A percentile compares a stretch with the other conserved stretches of the same genome.
Evolutionary conservation across 2,329 filamentous ascomycete species (phyloP).

Genomic region (Tolypocladium pustulatum): DNA sequence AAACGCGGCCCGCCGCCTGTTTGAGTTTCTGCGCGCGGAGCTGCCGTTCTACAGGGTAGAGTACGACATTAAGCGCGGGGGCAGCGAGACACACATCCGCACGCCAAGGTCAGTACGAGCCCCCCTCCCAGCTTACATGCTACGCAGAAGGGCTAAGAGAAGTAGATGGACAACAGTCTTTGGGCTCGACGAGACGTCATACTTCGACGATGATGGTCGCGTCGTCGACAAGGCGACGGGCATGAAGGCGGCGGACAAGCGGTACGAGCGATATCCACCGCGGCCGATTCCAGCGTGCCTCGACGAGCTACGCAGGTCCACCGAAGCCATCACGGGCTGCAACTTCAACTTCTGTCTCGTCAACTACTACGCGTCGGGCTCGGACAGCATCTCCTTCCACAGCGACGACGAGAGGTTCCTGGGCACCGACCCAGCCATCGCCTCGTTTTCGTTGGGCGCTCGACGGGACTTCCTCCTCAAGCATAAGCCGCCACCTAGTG

Average conservation of each 20-base stretch:
- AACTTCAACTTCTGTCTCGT: slow-evolving; percentile 71
- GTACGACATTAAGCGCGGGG: slow-evolving; percentile 60
- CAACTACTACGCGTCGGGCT: slow-evolving; percentile 71
- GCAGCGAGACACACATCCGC: slow-evolving; percentile 48
- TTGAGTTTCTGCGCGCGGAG: slow-evolving; percentile 59
- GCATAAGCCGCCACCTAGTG: slow-evolving; percentile 49
- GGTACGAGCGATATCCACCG: slow-evolving; percentile 44
- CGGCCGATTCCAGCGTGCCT: slow-evolving; percentile 64
- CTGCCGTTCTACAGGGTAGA: slow-evolving; percentile 68
- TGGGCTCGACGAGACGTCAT: slow-evolving; percentile 50
- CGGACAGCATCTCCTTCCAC: slow-evolving; percentile 70
- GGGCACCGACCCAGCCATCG: slow-evolving; percentile 58
- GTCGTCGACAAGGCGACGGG: slow-evolving; percentile 33
- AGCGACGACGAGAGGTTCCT: slow-evolving; percentile 74
- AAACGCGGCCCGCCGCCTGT: slow-evolving; percentile 46
- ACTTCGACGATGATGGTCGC: slow-evolving; percentile 36
- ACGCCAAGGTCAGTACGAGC: slow-evolving; percentile 31
- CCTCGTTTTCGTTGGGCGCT: slow-evolving; percentile 63
- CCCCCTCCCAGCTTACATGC: not conserved
- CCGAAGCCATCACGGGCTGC: slow-evolving; percentile 56
- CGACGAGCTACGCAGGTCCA: slow-evolving; percentile 48
- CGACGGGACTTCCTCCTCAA: slow-evolving; percentile 69
- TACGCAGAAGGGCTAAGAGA: not conserved
- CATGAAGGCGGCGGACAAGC: slow-evolving; percentile 36
- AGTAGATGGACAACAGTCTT: slow-evolving; percentile 43